A percentile compares a stretch with the other conserved stretches of the same genome.
phyloP scores from a whole-genome alignment of 768 basidiomycete genomes.

The Plicaturopsis crispa region DNA sequence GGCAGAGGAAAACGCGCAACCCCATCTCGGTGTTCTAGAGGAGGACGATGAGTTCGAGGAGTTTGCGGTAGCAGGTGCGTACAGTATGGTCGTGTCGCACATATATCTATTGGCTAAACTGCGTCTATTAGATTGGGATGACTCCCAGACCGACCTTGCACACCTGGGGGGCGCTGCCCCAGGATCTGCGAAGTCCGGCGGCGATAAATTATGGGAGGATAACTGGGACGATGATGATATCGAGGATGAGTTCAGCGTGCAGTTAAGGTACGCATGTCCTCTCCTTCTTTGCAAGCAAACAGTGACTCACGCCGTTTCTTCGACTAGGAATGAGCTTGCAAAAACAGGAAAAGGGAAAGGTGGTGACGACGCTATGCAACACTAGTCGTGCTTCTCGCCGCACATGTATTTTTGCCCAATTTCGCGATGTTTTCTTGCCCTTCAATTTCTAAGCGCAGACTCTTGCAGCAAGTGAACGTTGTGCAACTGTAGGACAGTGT shows the following conservation, averaged over 20 bases:
- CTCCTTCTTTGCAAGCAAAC: not conserved
- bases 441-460: too few relatives aligned
- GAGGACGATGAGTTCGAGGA: slow-evolving; percentile 98
- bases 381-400: slow-evolving; percentile 21
- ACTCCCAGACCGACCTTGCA: slow-evolving; percentile 75
- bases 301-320: slow-evolving; percentile 1
- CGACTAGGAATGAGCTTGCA: slow-evolving; percentile 50
- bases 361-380: slow-evolving; percentile 40
- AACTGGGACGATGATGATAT: slow-evolving; percentile 99
- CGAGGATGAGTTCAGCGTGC: slow-evolving; percentile 94
- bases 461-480: too few relatives aligned
- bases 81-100: not conserved
- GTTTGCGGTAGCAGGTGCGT: slow-evolving; percentile 75
- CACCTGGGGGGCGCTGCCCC: slow-evolving; percentile 69
- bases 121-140: slow-evolving; percentile 69
- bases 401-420: not conserved
- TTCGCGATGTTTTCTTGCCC: too few relatives aligned
- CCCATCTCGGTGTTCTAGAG: slow-evolving; percentile 83
- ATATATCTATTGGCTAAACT: not conserved
- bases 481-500: too few relatives aligned
- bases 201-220: slow-evolving; percentile 97
- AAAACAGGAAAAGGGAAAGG: slow-evolving; percentile 43
- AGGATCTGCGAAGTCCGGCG: slow-evolving; percentile 70
- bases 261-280: slow-evolving; percentile 69
- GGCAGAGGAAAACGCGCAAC: slow-evolving; percentile 40